Evolutionary conservation across 1,284 basidiomycete genomes (phyloP).

Genomic region (Thelephora terrestris): DNA sequence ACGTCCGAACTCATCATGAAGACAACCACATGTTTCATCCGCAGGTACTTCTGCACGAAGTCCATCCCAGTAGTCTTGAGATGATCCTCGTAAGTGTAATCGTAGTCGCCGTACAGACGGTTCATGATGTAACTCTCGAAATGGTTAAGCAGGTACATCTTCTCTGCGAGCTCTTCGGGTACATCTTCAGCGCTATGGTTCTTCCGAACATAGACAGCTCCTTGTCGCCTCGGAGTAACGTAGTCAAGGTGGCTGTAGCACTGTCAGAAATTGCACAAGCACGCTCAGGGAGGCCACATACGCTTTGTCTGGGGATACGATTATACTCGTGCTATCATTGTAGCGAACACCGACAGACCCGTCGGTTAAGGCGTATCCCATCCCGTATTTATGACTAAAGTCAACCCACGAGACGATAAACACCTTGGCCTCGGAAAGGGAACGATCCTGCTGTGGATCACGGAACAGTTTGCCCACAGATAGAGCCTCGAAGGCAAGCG

Average conservation of each 20-base stretch:
- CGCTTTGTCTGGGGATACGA: slow-evolving; percentile 78
- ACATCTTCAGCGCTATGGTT: slow-evolving; percentile 52
- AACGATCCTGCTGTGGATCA: slow-evolving; percentile 44
- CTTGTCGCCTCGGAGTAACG: slow-evolving; percentile 54
- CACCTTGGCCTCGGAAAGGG: slow-evolving; percentile 60
- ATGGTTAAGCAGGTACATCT: slow-evolving; percentile 85
- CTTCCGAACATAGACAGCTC: slow-evolving; percentile 61
- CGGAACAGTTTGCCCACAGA: slow-evolving; percentile 50
- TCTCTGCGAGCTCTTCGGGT: slow-evolving; percentile 73
- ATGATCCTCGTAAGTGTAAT: slow-evolving; percentile 70
- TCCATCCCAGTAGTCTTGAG: slow-evolving; percentile 74
- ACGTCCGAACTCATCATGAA: slow-evolving; percentile 94
- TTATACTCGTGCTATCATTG: slow-evolving; percentile 86
- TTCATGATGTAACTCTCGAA: slow-evolving; percentile 92
- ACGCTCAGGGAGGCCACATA: slow-evolving; percentile 28
- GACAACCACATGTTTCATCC: slow-evolving; percentile 95
- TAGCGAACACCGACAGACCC: slow-evolving; percentile 93
- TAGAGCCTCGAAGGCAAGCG: slow-evolving; percentile 58
- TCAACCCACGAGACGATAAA: slow-evolving; percentile 98
- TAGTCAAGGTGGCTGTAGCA: slow-evolving; percentile 72
- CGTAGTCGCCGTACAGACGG: slow-evolving; percentile 70
- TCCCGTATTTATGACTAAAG: slow-evolving; percentile 97
- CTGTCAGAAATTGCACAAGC: slow-evolving; percentile 8
- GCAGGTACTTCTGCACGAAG: slow-evolving; percentile 91
- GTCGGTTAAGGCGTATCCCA: slow-evolving; percentile 95